These are phyloP conservation scores for Naganishia liquefaciens DNA, from an alignment of 1,284 basidiomycete genomes.

Conservation along the genomic window DNA sequence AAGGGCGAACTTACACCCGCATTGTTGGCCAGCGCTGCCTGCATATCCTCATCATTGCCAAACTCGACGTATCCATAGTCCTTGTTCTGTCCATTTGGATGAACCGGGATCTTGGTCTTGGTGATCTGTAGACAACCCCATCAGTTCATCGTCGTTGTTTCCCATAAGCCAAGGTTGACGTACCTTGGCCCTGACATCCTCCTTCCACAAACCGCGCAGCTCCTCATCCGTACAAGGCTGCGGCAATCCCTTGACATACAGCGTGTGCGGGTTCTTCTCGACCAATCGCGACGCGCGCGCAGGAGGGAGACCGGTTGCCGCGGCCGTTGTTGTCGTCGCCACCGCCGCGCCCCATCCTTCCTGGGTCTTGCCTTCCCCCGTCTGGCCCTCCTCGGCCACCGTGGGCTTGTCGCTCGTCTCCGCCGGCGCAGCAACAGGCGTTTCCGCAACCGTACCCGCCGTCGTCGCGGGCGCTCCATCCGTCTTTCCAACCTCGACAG, in stretches of 20 bases:
- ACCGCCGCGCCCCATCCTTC: slow-evolving; percentile 39
- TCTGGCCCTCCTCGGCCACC: slow-evolving; percentile 36
- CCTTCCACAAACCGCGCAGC: slow-evolving; percentile 69
- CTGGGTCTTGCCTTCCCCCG: slow-evolving; percentile 53
- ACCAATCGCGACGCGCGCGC: slow-evolving; percentile 44
- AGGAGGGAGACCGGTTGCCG: slow-evolving; percentile 43
- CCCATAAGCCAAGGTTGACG: slow-evolving; percentile 47
- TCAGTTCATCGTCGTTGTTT: slow-evolving; percentile 58
- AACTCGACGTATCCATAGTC: slow-evolving; percentile 77
- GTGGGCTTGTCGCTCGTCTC: slow-evolving; percentile 23
- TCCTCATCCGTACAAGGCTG: slow-evolving; percentile 65
- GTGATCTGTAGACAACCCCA: slow-evolving; percentile 62
- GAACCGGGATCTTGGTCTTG: slow-evolving; percentile 67
- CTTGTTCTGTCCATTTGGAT: slow-evolving; percentile 34
- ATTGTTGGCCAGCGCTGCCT: slow-evolving; percentile 68
- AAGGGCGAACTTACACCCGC: slow-evolving; percentile 60
- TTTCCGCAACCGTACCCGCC: not conserved
- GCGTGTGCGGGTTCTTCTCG: slow-evolving; percentile 70
- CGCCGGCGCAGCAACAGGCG: slow-evolving; percentile 46
- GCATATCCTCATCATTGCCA: slow-evolving; percentile 78
- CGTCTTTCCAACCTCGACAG: slow-evolving; percentile 34
- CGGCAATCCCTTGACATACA: slow-evolving; percentile 71
- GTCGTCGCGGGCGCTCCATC: not conserved
- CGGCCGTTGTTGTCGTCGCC: slow-evolving; percentile 40
- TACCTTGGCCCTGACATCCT: slow-evolving; percentile 42